Conservation (phyloP, 495 filamentous ascomycete species). For the Chlorociboria aeruginascens region DNA sequence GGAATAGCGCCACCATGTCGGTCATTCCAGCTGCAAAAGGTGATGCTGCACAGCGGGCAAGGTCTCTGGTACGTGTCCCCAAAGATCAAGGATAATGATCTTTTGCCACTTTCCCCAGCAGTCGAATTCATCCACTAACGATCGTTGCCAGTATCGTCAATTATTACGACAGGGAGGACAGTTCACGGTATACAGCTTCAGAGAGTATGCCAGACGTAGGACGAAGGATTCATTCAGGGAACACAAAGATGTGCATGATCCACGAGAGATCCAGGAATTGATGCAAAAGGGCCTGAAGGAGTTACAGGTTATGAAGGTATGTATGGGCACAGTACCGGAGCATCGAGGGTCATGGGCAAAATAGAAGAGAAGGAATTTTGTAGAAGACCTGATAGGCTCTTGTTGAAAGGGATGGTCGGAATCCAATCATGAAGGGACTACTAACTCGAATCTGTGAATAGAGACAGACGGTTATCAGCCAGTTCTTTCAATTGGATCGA, state of each 20-base stretch:
- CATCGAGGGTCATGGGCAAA: too few species aligned
- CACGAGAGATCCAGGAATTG: conserved; percentile 68
- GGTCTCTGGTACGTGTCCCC: conserved; percentile 25
- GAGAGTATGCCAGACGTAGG: conserved; percentile 86
- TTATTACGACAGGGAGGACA: conserved; percentile 76
- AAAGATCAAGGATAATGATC: background rate
- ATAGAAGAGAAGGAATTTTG: too few species aligned
- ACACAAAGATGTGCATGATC: conserved; percentile 55
- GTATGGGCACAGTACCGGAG: conserved; percentile 15
- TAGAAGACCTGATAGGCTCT: too few species aligned
- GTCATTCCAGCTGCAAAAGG: conserved; percentile 38
- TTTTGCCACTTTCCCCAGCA: conserved; percentile 3
- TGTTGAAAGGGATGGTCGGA: background rate
- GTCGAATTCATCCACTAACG: background rate
- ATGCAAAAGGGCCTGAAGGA: conserved; percentile 81
- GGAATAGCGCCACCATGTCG: conserved; percentile 26
- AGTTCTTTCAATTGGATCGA: conserved; percentile 86
- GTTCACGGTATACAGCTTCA: conserved; percentile 92
- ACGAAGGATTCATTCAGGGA: conserved; percentile 83
- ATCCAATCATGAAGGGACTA: background rate
- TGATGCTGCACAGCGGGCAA: conserved; percentile 56
- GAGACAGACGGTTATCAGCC: conserved; percentile 90
- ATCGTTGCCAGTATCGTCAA: conserved; percentile 63
- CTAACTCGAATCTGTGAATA: conserved; percentile 24
- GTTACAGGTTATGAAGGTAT: conserved; percentile 83